These are phyloP conservation scores for Erodium maritimum DNA, from an alignment of 345 rosid species.

Conservation along the genomic window DNA sequence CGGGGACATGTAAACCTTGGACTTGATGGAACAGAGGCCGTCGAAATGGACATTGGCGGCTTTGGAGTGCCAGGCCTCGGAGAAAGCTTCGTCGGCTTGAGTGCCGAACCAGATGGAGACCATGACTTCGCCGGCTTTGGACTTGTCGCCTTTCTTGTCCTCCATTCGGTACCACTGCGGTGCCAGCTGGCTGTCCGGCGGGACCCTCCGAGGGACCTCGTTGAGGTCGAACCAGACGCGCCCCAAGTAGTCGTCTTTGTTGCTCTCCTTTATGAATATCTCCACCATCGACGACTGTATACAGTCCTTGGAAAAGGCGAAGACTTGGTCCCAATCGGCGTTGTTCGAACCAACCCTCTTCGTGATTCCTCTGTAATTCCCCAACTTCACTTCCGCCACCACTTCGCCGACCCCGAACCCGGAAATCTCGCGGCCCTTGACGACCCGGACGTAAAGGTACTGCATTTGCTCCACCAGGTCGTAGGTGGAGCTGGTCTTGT, in stretches of 20 bases:
- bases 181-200: conserved; percentile 67
- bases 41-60: conserved; percentile 56
- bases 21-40: conserved; percentile 45
- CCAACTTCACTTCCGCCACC: conserved; percentile 49
- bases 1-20: conserved; percentile 64
- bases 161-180: conserved; percentile 72
- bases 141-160: conserved; percentile 33
- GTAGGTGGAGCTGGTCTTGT: conserved; percentile 55
- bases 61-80: conserved; percentile 70
- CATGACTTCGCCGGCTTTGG: conserved; percentile 47
- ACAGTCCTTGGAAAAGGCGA: conserved; percentile 65
- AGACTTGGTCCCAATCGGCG: conserved; percentile 57
- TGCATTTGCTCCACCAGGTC: conserved; percentile 81
- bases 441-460: conserved; percentile 54
- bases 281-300: conserved; percentile 67
- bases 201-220: conserved; percentile 55
- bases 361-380: conserved; percentile 59
- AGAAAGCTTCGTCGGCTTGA: conserved; percentile 65
- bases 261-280: conserved; percentile 45
- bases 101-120: conserved; percentile 70
- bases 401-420: conserved; percentile 30
- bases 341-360: conserved; percentile 29
- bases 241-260: conserved; percentile 48
- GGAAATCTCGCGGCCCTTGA: conserved; percentile 35
- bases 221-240: conserved; percentile 55